Conservation (phyloP, 495 filamentous ascomycete genomes). For the Penicillium atrosanguineum region DNA sequence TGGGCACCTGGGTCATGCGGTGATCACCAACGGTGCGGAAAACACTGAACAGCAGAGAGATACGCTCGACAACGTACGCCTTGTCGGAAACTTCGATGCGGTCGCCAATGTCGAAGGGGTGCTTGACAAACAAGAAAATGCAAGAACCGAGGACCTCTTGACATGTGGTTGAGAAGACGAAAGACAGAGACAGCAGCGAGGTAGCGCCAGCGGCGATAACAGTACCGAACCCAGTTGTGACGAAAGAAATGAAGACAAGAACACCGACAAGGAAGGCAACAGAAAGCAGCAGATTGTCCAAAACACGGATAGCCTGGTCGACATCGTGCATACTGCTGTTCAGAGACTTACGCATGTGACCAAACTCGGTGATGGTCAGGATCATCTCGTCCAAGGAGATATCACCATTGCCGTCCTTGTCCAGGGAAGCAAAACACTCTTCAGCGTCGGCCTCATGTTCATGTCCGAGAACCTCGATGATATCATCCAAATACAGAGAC, state of each 20-base stretch:
- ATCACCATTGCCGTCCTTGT: conserved; percentile 88
- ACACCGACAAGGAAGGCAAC: conserved; percentile 77
- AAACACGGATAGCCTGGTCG: conserved; percentile 85
- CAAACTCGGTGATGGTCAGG: conserved; percentile 76
- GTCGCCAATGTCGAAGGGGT: conserved; percentile 90
- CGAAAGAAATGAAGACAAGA: conserved; percentile 87
- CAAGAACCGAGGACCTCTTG: conserved; percentile 95
- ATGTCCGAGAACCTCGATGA: conserved; percentile 80
- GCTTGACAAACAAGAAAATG: conserved; percentile 98
- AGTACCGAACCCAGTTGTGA: conserved; percentile 78
- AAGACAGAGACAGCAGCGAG: conserved; percentile 88
- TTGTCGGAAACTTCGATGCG: conserved; percentile 76
- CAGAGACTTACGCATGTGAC: conserved; percentile 79
- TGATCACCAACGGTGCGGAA: conserved; percentile 80
- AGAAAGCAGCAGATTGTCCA: conserved; percentile 78
- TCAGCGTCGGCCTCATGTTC: conserved; percentile 70
- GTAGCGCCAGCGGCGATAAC: conserved; percentile 94
- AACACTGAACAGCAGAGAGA: conserved; percentile 90
- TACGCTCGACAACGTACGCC: conserved; percentile 83
- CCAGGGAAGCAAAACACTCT: conserved; percentile 75
- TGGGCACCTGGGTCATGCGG: conserved; percentile 85
- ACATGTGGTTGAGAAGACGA: conserved; percentile 85
- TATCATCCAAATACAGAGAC: conserved; percentile 73
- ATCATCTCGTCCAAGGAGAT: conserved; percentile 95
- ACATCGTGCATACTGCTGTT: conserved; percentile 94